phyloP scores from a whole-genome alignment of 352 stramenopile species.

The Pythium grandisporangium region DNA sequence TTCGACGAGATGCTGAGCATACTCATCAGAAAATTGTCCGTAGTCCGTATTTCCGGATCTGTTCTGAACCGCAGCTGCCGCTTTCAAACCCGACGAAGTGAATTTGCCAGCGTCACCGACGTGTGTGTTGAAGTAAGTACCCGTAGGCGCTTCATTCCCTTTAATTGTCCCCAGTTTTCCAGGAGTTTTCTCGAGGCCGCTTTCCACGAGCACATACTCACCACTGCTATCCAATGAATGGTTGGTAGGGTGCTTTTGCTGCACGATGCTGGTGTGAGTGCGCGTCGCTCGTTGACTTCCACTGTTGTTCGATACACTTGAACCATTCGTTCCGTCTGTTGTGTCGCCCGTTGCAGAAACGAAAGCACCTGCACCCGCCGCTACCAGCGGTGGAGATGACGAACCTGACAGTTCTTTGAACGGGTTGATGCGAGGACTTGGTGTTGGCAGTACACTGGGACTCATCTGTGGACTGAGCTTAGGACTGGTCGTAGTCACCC shows the following conservation, averaged over 20 bases:
- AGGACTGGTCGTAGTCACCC: conserved; percentile 24
- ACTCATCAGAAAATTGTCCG: conserved; percentile 25
- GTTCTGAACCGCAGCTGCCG: too few relatives aligned
- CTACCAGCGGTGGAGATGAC: conserved; percentile 14
- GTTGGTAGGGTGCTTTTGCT: conserved; percentile 5
- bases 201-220: conserved; percentile 63
- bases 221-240: conserved; percentile 40
- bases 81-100: too few relatives aligned
- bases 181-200: conserved; percentile 19
- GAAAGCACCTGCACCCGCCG: too few relatives aligned
- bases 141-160: too few relatives aligned
- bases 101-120: too few relatives aligned
- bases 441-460: conserved; percentile 43
- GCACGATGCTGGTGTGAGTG: conserved; percentile 4
- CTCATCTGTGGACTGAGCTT: conserved; percentile 66
- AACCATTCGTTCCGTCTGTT: too few relatives aligned
- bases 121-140: too few relatives aligned
- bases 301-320: too few relatives aligned
- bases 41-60: not conserved
- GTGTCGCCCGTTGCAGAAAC: too few relatives aligned
- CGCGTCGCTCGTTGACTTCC: conserved; percentile 1
- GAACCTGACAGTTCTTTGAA: conserved; percentile 54
- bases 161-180: too few relatives aligned
- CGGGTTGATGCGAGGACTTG: conserved; percentile 57
- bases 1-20: conserved; percentile 52